Conservation (phyloP, 139 green algal genomes). For the Coelastrella sp. region DNA sequence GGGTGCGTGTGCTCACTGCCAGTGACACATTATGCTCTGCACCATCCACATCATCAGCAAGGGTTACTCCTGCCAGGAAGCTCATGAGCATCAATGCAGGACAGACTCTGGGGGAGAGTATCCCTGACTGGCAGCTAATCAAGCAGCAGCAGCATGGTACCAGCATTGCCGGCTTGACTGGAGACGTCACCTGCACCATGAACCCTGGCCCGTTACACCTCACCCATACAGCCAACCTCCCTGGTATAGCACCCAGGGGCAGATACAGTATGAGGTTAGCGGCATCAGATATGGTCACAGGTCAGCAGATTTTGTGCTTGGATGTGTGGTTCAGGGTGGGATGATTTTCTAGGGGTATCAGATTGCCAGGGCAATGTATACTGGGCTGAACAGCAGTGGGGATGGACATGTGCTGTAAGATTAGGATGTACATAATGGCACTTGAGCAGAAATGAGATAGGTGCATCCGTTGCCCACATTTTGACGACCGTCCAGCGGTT, state of each 20-base stretch:
- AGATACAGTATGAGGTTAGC: slow-evolving; percentile 25
- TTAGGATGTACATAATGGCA: too few species aligned
- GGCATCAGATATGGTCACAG: neutral
- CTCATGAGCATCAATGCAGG: neutral
- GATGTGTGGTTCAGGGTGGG: slow-evolving; percentile 38
- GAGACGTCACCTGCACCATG: slow-evolving; percentile 2
- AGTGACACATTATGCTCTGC: slow-evolving; percentile 20
- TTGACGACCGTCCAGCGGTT: too few species aligned
- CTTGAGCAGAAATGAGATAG: too few species aligned
- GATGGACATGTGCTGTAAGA: too few species aligned
- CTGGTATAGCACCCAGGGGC: slow-evolving; percentile 8
- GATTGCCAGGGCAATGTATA: too few species aligned
- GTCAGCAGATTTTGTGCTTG: slow-evolving; percentile 14
- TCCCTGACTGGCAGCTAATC: neutral
- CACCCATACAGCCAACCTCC: slow-evolving; percentile 1
- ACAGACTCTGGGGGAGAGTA: neutral
- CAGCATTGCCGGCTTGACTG: neutral
- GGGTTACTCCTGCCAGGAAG: neutral
- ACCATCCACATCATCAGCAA: neutral
- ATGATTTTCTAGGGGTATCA: too few species aligned
- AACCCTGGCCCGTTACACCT: neutral
- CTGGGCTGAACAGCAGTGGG: too few species aligned
- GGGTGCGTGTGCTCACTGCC: slow-evolving; percentile 25
- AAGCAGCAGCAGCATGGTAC: neutral
- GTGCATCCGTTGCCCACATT: too few species aligned